Evolutionary conservation across 2,329 filamentous ascomycete genomes (phyloP).

Genomic region (Arthrobotrys sphaeroides): DNA sequence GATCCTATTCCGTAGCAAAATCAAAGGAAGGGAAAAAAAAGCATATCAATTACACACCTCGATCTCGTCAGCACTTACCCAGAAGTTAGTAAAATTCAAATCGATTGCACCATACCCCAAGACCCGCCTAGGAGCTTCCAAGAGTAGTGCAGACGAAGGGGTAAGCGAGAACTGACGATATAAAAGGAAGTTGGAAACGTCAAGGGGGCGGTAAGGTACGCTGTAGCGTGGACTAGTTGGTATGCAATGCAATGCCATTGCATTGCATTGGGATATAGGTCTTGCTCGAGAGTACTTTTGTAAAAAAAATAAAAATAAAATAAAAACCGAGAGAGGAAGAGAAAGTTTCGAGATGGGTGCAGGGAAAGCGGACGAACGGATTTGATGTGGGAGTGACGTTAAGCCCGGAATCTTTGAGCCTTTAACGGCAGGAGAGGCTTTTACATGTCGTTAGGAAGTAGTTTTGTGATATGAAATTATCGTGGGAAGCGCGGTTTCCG

Average conservation of each 20-base stretch:
- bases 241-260: neutral
- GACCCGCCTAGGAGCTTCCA: conserved; percentile 15
- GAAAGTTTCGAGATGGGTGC: neutral
- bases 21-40: neutral
- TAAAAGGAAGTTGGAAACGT: conserved; percentile 39
- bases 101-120: neutral
- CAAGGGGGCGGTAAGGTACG: conserved; percentile 40
- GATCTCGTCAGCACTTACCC: neutral
- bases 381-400: neutral
- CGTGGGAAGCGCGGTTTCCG: neutral
- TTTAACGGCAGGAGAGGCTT: neutral
- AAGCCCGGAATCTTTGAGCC: neutral
- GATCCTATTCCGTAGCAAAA: neutral
- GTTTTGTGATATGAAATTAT: neutral
- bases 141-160: conserved; percentile 14
- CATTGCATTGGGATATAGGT: neutral
- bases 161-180: conserved; percentile 16
- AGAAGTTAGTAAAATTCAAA: neutral
- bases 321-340: too few relatives aligned
- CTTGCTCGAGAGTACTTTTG: neutral
- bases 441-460: neutral
- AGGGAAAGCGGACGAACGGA: neutral
- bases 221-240: neutral
- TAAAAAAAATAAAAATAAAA: too few relatives aligned
- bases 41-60: neutral